Percentiles rank a stretch among this genome's conserved stretches.
phyloP scores from a whole-genome alignment of 768 basidiomycete species.

The Psilocybe azurescens region DNA sequence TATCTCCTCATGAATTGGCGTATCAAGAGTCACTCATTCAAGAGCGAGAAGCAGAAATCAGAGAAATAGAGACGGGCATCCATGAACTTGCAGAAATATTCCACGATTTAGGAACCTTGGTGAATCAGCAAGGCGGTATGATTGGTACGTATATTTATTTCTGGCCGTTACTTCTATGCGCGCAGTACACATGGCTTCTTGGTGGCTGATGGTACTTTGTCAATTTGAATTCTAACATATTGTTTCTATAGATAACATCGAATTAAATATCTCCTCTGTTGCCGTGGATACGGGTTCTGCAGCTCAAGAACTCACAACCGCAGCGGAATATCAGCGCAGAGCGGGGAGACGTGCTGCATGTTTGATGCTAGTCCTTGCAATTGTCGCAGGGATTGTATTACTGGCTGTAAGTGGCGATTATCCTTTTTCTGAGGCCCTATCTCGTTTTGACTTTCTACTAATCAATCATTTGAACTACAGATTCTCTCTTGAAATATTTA shows the following conservation, averaged over 20 bases:
- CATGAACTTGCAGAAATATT: slow-evolving; percentile 97
- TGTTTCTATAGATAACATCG: slow-evolving; percentile 80
- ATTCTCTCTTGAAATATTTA: slow-evolving; percentile 16
- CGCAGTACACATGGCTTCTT: neutral
- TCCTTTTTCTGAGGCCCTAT: slow-evolving; percentile 6
- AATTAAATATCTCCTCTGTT: slow-evolving; percentile 89
- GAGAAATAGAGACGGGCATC: slow-evolving; percentile 96
- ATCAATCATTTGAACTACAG: slow-evolving; percentile 4
- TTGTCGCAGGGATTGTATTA: slow-evolving; percentile 89
- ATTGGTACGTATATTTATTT: slow-evolving; percentile 63
- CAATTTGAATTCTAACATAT: neutral
- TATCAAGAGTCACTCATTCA: slow-evolving; percentile 96
- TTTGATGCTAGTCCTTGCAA: slow-evolving; percentile 83
- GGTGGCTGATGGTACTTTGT: neutral
- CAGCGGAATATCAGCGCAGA: slow-evolving; percentile 92
- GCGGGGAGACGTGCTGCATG: slow-evolving; percentile 92
- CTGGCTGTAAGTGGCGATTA: slow-evolving; percentile 73
- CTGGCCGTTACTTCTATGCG: neutral
- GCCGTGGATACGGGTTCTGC: slow-evolving; percentile 83
- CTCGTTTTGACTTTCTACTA: slow-evolving; percentile 18
- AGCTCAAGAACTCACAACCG: slow-evolving; percentile 84
- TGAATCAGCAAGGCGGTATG: slow-evolving; percentile 94
- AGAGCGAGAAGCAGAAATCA: slow-evolving; percentile 93
- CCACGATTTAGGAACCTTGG: slow-evolving; percentile 92
- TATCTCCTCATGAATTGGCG: slow-evolving; percentile 92